Percentiles rank a stretch among this genome's conserved stretches.
These are phyloP conservation scores for Alopecurus myosuroides DNA, from an alignment of 176 grass and related monocot genomes.

Conservation along the genomic window DNA sequence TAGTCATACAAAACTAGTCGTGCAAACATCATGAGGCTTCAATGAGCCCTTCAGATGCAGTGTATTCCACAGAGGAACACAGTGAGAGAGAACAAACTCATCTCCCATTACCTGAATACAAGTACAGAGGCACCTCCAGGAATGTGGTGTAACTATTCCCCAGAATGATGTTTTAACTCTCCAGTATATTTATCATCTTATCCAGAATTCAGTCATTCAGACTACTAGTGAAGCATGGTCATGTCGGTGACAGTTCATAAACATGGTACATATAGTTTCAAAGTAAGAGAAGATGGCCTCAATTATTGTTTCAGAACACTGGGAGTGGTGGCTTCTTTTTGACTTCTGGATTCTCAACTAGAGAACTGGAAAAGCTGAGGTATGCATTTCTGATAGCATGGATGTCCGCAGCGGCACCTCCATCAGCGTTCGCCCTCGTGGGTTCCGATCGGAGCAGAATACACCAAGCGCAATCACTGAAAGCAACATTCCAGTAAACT, in stretches of 20 bases:
- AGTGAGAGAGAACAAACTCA: not conserved
- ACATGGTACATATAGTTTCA: not conserved
- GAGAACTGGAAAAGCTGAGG: not conserved
- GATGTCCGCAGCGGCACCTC: not conserved
- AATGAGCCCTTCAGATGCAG: not conserved
- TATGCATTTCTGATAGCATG: slow-evolving; percentile 9
- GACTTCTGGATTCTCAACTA: not conserved
- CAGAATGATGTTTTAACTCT: not conserved
- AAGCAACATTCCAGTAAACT: not conserved
- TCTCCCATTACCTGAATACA: not conserved
- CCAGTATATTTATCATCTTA: not conserved
- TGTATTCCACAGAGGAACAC: not conserved
- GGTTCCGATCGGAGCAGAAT: slow-evolving; percentile 21
- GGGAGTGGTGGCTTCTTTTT: not conserved
- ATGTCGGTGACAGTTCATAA: not conserved
- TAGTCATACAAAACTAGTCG: not conserved
- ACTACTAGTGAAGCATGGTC: not conserved
- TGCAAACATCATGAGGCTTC: not conserved
- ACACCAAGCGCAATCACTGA: not conserved
- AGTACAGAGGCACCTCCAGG: not conserved
- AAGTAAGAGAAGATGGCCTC: not conserved
- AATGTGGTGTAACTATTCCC: not conserved
- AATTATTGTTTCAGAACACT: not conserved
- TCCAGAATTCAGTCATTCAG: not conserved
- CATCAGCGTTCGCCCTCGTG: not conserved